Evolutionary conservation across 2,329 filamentous ascomycete genomes (phyloP), one percentile per base, ranked within the genome.

Genomic region (Cladosporium sp.): DNA sequence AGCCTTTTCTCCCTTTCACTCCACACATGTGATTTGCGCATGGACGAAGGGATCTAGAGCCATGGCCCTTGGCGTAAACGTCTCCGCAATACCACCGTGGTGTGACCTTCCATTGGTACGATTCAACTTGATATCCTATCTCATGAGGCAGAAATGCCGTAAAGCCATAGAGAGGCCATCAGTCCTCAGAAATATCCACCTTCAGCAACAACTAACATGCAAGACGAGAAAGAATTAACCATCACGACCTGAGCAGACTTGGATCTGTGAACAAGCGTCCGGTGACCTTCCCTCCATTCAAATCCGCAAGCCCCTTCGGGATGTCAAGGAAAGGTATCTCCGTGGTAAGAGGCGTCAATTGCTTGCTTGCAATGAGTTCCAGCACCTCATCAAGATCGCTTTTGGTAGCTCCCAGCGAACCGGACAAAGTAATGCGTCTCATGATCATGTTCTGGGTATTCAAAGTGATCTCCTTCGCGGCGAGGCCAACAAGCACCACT

Each of bases 1-100:
- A 54, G 26, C 26, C 51, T 54, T 54, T 30, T 54, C 28, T 11
- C n/a, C 39, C 39, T 46, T 14, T 23, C 39, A 46, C 39, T 46
- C 39, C 39, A 46, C 51, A 28, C 51, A 54, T 54, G 51, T 54
- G 51, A 54, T 54, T 54, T 54, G 28, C 25, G 26, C 51, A 54
- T 21, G 51, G 51, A 54, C 51, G 51, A 54, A 54, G n/a, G 51
- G 51, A 54, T 28, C n/a, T 21, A 30, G 18, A 30, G 49, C 49
- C 25, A 28, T 28, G 8, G 30, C n/a, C 30, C 51, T 54, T 54
- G 51, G 51, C 51, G 10, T 2, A 3, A 4, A 32, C 28, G 14
- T n/a, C 26, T 54, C 51, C 51, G 51, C 51, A 51, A 46, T 46
- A 21, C 39, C 39, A 46, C 39, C 39, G 39, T 46, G 39, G n/a